Evolutionary conservation across 768 basidiomycete genomes (phyloP).

Genomic region (Lentinula lateritia): DNA sequence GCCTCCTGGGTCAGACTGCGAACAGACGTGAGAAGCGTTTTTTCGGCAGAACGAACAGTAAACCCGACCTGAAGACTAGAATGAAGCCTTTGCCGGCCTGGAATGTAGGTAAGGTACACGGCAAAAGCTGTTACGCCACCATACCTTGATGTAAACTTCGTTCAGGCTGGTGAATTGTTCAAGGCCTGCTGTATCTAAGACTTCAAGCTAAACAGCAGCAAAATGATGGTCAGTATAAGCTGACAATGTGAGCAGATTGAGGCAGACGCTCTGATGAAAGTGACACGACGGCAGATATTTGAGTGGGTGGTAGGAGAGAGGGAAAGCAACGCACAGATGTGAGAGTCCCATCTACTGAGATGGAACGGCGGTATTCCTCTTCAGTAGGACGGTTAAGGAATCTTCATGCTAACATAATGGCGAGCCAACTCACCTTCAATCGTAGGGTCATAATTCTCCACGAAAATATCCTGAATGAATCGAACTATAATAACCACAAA

Average conservation of each 20-base stretch:
- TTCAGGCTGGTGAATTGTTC: constrained; percentile 80
- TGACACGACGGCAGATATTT: constrained; percentile 2
- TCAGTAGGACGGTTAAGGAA: constrained; percentile 7
- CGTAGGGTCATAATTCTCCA: constrained; percentile 78
- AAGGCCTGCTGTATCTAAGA: constrained; percentile 81
- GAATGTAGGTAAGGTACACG: not conserved
- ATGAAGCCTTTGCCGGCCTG: constrained; percentile 74
- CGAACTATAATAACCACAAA: constrained; percentile 37
- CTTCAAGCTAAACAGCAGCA: constrained; percentile 51
- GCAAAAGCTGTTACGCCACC: not conserved
- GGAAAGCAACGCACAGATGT: constrained; percentile 45
- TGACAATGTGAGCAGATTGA: not conserved
- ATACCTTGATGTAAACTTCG: constrained; percentile 77
- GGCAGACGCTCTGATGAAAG: not conserved
- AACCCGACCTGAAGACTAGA: constrained; percentile 69
- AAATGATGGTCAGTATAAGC: not conserved
- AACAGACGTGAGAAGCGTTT: constrained; percentile 1
- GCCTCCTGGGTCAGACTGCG: constrained; percentile 75
- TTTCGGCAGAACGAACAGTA: not conserved
- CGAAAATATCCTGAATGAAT: constrained; percentile 67
- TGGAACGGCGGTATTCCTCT: constrained; percentile 68
- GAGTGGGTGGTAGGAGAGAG: constrained; percentile 3
- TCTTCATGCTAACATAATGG: not conserved
- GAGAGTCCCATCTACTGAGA: constrained; percentile 62
- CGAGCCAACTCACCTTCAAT: constrained; percentile 60